Evolutionary conservation across 129 eudicot genomes (phyloP), one percentile per base, ranked within the genome.

Genomic region (Glebionis coronaria): DNA sequence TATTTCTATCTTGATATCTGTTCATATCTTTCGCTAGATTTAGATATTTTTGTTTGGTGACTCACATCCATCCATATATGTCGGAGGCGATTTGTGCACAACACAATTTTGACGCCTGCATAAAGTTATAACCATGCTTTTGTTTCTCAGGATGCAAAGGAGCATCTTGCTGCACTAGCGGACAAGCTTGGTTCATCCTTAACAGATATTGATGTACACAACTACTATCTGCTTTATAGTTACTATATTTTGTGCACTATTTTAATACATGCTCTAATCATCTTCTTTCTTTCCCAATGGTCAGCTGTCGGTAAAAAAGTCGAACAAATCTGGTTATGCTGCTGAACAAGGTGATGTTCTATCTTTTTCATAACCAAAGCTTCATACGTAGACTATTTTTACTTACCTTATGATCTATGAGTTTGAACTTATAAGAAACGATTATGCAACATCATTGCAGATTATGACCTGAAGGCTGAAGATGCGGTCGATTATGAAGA

Each of bases 401-500:
- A 68, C 65, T 44, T 21, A 3, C 21, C 31, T 29, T 44, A 49
- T n/a, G 54, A 44, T 27, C 20, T 52, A 25, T 53, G 65, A 28
- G 23, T 73, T 54, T 55, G 42, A 28, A 55, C 25, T 55, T 25
- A 31, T 56, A 58, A 44, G 65, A 31, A 10, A 57, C 50, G 13
- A 42, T 46, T 57, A 56, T 56, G 54, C 29, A 14, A 44, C 25
- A 44, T 49, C 19, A 55, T 46, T 23, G 42, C 77, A 93, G 98
- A 88, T 86, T 93, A 93, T 75, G 95, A 84, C 67, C 71, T 76
- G 71, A 93, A 93, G 83, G 98, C 96, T 54, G 98, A 86, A 82
- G 90, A 93, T 79, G 98, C 98, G 49, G 85, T 93, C 68, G 95
- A 93, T 78, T 93, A 93, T 77, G 97, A 93, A 78, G 98, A 93